Evolutionary conservation across 805 yeast genomes (phyloP), one percentile per base, ranked within the genome.

Genomic region (Phaffomyces thermotolerans): DNA sequence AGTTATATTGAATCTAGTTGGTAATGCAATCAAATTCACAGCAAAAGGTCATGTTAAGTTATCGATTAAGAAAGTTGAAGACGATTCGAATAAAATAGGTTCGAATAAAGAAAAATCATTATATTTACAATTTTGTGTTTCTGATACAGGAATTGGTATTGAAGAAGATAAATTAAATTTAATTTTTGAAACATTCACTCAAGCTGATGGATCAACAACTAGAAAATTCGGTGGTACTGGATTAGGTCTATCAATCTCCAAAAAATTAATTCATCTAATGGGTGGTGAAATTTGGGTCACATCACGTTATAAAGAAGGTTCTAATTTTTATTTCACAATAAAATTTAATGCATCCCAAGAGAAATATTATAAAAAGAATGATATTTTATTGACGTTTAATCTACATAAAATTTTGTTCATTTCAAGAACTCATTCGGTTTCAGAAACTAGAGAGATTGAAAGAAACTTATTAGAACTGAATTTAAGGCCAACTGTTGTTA

Each of bases 211-310:
- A 35, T 85, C 95, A 6, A 87, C 95, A 2, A 87, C 95, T 2
- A 76, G 95, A 60, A 86, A 86, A 63, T 88, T 87, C 60, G 96
- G 95, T 55, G 96, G 96, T 57, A 88, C 95, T 4, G 96, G 96
- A 50, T 71, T 87, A 37, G 96, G 96, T 15, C 71, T 87, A 44
- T 84, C 95, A 3, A 87, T 87, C 61, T 88, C 95, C 9, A 86
- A 85, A 62, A 88, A 86, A 55, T 72, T 87, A 53, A 87, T 88
- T 57, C 90, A 85, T 56, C 72, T 87, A 51, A 87, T 88, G 95
- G 95, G 95, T 36, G 96, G 95, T 59, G 91, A 84, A 50, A 86
- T 87, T 49, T 86, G 95, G 95, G 95, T 88, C 24, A 77, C 85
- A 20, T 84, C 95, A 1, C 74, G 73, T 47, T 84, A 79, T 57